These are phyloP conservation scores for Aspergillus bertholletiae DNA, from an alignment of 495 filamentous ascomycete species.

Conservation along the genomic window DNA sequence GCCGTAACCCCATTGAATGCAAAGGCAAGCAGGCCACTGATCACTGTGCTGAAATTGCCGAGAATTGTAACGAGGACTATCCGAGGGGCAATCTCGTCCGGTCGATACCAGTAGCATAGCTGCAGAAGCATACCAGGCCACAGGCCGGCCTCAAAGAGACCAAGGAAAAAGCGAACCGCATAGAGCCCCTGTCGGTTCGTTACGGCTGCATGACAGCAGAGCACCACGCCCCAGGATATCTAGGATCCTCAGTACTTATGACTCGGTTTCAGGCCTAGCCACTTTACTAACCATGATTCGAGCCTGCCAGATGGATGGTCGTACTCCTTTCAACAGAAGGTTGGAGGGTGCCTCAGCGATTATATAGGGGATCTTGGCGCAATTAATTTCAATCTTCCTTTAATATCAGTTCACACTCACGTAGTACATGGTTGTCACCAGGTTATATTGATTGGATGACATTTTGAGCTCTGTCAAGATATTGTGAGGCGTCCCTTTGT, in stretches of 20 bases:
- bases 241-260: neutral
- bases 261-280: neutral
- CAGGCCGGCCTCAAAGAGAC: slow-evolving; percentile 36
- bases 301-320: slow-evolving; percentile 36
- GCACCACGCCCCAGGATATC: slow-evolving; percentile 30
- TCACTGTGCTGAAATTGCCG: slow-evolving; percentile 27
- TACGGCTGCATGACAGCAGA: slow-evolving; percentile 33
- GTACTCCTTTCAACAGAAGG: slow-evolving; percentile 33
- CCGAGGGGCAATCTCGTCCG: slow-evolving; percentile 38
- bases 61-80: slow-evolving; percentile 17
- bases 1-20: slow-evolving; percentile 32
- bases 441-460: slow-evolving; percentile 25
- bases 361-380: slow-evolving; percentile 49
- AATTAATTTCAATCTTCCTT: too few species aligned
- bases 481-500: slow-evolving; percentile 30
- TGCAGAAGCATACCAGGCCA: slow-evolving; percentile 39
- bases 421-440: slow-evolving; percentile 27
- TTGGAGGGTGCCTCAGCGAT: slow-evolving; percentile 41
- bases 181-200: slow-evolving; percentile 31
- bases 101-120: slow-evolving; percentile 43
- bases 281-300: slow-evolving; percentile 20
- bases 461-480: slow-evolving; percentile 40
- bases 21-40: slow-evolving; percentile 40
- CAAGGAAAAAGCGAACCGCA: slow-evolving; percentile 32
- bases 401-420: too few species aligned